Evolutionary conservation across 192 early-diverging fungal species (phyloP), one percentile per base, ranked within the genome.

Genomic region (Umbelopsis sp.): DNA sequence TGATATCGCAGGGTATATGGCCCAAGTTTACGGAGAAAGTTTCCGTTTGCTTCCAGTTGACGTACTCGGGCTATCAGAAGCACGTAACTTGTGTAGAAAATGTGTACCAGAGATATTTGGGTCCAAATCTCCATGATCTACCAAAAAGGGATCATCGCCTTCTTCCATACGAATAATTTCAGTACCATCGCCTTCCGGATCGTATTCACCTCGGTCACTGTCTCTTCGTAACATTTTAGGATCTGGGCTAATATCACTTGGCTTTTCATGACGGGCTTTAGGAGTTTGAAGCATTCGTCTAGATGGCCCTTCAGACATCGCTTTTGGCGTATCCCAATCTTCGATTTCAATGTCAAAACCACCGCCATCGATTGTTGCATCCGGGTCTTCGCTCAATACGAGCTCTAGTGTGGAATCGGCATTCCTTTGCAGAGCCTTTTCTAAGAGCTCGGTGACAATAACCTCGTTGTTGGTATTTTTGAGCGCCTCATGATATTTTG

Each of bases 401-500:
- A 61, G 9, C 11, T 61, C 27, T 16, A 61, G 13, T 16, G 55
- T 61, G 27, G 55, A 61, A 37, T 61, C 55, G 27, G 55, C 55
- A 18, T 25, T 61, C 25, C 55, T 61, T 30, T 35, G 30, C 18
- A 61, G 27, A 4, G 55, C 55, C 18, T 61, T 61, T 37, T 61
- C 55, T 35, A 61, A 35, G 18, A 61, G 30, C 33, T 61, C 55
- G 2, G 55, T 61, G 16, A 61, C 55, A 61, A 61, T 61, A 15
- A 61, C 55, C 25, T 61, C 55, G 13, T 25, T 61, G 30, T 61
- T 61, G 2, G 27, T 73, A 47, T 64, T 68, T 30, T 47, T 66
- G 7, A 67, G 35, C 11, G 72, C 86, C 64, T 80, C 33, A 48
- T 91, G 88, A 75, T 89, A 91, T 15, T 78, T 74, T 25, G 70